Base-by-base conservation (phyloP, 78 protist genomes). In the Isochrysis galbana region DNA sequence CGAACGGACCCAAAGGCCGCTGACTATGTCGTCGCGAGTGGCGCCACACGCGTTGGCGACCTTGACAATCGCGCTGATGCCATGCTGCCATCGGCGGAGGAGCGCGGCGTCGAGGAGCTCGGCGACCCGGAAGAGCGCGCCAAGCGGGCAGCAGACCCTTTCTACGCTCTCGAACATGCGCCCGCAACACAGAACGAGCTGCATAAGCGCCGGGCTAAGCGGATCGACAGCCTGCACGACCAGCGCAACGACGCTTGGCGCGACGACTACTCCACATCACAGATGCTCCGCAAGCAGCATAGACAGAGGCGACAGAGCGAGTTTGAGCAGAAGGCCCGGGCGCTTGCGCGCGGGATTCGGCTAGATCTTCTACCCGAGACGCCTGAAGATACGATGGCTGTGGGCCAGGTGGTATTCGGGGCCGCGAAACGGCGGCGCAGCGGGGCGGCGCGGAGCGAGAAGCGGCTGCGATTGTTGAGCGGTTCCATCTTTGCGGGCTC, bases 1-100 rank as follows among this genome's bases (percentile, higher is more conserved):
- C 94, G 90, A 41, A 97, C 98, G 47, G 98, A 97, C 77, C 98
- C 98, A 36, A 45, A 95, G 90, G 87, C 0, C 32, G 67, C 34
- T 25, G 93, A 91, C 46, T 92, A 55, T 78, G 87, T 42, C 61
- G 51, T 92, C 17, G 67, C 26, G n/a, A 39, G n/a, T 26, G 94
- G 84, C 29, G 94, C 83, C 51, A 32, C 14, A 7, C 61, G 61
- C 29, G 61, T 51, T 14, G 61, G 61, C 61, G 61, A 51, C 61
- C 61, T 51, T 14, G 61, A 51, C 61, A 51, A 51, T 7, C 61
- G 7, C 29, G 32, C 17, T n/a, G 74, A 11, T 11, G 74, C 36
- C 38, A 25, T 29, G 61, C 29, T 51, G 61, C 51, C 26, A 2
- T 46, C 44, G 38, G 91, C 47, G 22, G 54, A 29, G 48, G 90